Evolutionary conservation across 2,329 filamentous ascomycete species (phyloP).

Genomic region (Aureobasidium leucospermi): DNA sequence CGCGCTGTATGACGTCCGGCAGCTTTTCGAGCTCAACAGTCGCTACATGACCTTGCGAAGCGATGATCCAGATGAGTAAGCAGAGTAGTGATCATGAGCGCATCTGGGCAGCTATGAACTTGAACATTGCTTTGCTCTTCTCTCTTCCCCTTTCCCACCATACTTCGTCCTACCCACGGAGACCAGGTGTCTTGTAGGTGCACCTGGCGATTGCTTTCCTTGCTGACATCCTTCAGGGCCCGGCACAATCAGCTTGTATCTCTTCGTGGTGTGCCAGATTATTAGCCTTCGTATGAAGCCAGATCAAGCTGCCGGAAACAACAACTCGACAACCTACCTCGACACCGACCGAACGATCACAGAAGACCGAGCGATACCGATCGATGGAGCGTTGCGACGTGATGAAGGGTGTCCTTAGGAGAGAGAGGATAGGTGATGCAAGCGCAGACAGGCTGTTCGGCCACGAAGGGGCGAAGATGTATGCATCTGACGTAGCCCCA

Average conservation of each 20-base stretch:
- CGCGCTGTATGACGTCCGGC: too few species aligned
- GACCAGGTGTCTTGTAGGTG: background rate
- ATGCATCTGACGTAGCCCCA: background rate
- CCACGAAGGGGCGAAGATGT: background rate
- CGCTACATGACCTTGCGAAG: background rate
- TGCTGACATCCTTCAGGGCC: background rate
- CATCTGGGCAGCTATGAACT: background rate
- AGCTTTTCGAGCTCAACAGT: too few species aligned
- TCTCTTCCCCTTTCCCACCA: background rate
- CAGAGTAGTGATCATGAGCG: background rate
- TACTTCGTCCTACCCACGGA: background rate
- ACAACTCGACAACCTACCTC: background rate
- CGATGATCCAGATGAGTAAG: background rate
- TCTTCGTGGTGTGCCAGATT: slow-evolving; percentile 4
- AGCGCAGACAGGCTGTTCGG: background rate
- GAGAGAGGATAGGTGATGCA: background rate
- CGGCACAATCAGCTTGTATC: slow-evolving; percentile 7
- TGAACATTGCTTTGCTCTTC: background rate
- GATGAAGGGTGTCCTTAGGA: background rate
- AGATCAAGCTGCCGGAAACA: background rate
- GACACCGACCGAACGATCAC: background rate
- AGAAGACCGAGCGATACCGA: background rate
- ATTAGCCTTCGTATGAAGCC: slow-evolving; percentile 1
- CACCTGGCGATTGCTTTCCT: background rate
- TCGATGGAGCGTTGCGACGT: background rate